Evolutionary conservation across 495 filamentous ascomycete species (phyloP).

Genomic region (Poronia punctata): DNA sequence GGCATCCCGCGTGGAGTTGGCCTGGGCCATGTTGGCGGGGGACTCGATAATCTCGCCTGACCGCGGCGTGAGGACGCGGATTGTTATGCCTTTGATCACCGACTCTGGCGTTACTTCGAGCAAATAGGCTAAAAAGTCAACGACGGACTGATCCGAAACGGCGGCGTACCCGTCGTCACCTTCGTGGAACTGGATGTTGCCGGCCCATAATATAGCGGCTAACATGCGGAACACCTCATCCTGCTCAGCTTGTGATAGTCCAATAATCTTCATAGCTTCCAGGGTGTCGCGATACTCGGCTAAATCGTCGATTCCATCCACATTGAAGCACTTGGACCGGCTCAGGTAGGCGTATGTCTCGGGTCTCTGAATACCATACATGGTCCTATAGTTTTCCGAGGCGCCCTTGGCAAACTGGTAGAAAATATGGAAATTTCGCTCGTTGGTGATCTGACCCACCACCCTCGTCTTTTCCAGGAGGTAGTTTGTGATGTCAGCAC

Average conservation of each 20-base stretch:
- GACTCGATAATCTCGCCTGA: slow-evolving; percentile 86
- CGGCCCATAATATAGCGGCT: slow-evolving; percentile 87
- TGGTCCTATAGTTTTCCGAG: slow-evolving; percentile 73
- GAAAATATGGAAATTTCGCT: slow-evolving; percentile 99
- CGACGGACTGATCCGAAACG: slow-evolving; percentile 78
- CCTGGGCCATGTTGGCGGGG: slow-evolving; percentile 83
- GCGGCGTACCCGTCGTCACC: slow-evolving; percentile 82
- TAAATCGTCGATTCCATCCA: slow-evolving; percentile 84
- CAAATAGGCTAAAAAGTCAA: slow-evolving; percentile 90
- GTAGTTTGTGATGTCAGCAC: slow-evolving; percentile 98
- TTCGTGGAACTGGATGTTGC: slow-evolving; percentile 84
- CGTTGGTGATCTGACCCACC: slow-evolving; percentile 89
- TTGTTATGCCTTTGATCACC: slow-evolving; percentile 82
- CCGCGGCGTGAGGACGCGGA: slow-evolving; percentile 81
- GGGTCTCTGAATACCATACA: slow-evolving; percentile 82
- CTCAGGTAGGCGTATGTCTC: slow-evolving; percentile 95
- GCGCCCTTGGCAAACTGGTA: slow-evolving; percentile 98
- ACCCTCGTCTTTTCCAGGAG: slow-evolving; percentile 92
- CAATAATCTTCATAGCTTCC: slow-evolving; percentile 91
- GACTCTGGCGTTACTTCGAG: slow-evolving; percentile 77
- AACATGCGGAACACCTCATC: slow-evolving; percentile 97
- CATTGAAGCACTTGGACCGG: slow-evolving; percentile 86
- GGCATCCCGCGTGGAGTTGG: slow-evolving; percentile 87
- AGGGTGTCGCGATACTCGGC: slow-evolving; percentile 89
- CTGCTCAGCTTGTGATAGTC: slow-evolving; percentile 80